Conservation (phyloP, 2,329 filamentous ascomycete genomes). For the Colletotrichum sp. region DNA sequence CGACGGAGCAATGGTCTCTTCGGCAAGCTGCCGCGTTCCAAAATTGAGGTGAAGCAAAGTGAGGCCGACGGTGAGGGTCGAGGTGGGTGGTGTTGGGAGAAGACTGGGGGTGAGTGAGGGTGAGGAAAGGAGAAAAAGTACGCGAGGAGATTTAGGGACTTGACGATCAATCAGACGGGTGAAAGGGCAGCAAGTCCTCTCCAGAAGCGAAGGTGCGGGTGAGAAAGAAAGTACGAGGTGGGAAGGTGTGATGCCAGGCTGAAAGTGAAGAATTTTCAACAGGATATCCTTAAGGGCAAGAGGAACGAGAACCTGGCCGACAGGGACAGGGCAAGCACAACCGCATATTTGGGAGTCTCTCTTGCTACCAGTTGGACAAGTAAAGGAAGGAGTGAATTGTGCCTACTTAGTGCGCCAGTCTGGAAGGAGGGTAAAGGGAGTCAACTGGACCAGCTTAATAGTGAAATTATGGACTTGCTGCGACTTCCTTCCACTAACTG, state of each 20-base stretch:
- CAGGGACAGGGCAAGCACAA: neutral
- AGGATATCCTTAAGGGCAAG: neutral
- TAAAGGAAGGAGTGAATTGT: neutral
- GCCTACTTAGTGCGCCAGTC: neutral
- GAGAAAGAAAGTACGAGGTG: neutral
- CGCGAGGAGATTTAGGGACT: neutral
- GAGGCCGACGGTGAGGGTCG: neutral
- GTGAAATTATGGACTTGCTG: neutral
- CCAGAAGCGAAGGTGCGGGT: neutral
- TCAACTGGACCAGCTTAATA: neutral
- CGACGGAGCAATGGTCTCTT: neutral
- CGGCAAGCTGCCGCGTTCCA: slow-evolving; percentile 1
- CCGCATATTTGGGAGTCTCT: neutral
- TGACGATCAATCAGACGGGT: neutral
- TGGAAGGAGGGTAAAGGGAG: neutral
- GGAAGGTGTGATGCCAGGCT: neutral
- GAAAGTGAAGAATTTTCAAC: neutral
- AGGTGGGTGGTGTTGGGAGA: neutral
- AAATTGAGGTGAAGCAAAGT: slow-evolving; percentile 5
- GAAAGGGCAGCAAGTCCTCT: neutral
- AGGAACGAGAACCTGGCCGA: neutral
- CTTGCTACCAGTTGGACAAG: neutral
- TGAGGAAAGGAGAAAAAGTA: neutral
- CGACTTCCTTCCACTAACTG: neutral
- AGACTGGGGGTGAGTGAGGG: neutral